Evolutionary conservation across 2,329 filamentous ascomycete genomes (phyloP).

Genomic region (Blumeria graminis): DNA sequence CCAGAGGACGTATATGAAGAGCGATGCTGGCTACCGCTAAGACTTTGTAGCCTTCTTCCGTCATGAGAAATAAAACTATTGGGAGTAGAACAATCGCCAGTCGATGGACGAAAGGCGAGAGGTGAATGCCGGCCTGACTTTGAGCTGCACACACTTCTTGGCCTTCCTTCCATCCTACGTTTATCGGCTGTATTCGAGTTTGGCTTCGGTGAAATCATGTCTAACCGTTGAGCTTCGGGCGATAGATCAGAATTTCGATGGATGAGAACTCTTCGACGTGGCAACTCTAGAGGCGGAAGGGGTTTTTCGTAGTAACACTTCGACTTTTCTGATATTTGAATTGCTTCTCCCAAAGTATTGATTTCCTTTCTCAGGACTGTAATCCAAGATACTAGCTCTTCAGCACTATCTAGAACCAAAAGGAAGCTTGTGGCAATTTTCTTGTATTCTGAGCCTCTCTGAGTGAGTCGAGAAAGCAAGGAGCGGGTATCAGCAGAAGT

Average conservation of each 20-base stretch:
- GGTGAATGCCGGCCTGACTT: neutral
- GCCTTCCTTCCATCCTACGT: neutral
- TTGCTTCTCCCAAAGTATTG: conserved; percentile 42
- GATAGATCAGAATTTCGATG: conserved; percentile 8
- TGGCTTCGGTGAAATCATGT: neutral
- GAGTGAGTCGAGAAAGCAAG: conserved; percentile 38
- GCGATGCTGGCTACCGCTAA: conserved; percentile 31
- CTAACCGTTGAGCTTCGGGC: conserved; percentile 3
- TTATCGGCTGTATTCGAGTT: neutral
- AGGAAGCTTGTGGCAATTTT: conserved; percentile 38
- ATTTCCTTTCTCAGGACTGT: conserved; percentile 43
- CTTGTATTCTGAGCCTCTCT: conserved; percentile 28
- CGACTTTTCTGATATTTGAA: neutral
- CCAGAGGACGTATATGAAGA: conserved; percentile 35
- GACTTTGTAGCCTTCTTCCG: conserved; percentile 29
- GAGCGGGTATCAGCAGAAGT: conserved; percentile 29
- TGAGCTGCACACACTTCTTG: neutral
- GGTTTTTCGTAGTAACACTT: neutral
- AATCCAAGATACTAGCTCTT: conserved; percentile 60
- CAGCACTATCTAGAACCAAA: conserved; percentile 46
- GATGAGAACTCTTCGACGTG: conserved; percentile 11
- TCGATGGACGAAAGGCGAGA: conserved; percentile 5
- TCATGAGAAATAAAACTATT: conserved; percentile 34
- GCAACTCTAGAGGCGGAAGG: conserved; percentile 5
- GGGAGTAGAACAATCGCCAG: conserved; percentile 30